Evolutionary conservation across 768 basidiomycete species (phyloP).

Genomic region (Tylopilus balloui): DNA sequence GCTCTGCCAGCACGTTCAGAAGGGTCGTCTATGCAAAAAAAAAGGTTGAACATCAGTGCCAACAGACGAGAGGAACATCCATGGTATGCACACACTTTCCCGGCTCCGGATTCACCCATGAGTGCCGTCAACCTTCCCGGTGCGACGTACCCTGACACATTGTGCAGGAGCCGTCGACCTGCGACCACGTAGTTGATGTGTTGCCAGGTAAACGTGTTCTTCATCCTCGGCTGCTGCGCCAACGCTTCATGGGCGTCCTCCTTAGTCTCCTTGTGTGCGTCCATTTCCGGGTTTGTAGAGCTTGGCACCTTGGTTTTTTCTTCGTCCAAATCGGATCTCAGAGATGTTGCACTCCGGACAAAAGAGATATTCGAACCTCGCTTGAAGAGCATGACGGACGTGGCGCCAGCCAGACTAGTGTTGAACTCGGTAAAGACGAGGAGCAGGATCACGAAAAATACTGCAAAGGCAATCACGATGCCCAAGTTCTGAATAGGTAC

Average conservation of each 20-base stretch:
- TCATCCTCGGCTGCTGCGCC: conserved; percentile 33
- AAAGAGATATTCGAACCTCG: conserved; percentile 41
- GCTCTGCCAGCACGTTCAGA: conserved; percentile 44
- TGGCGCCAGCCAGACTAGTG: conserved; percentile 33
- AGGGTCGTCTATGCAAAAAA: conserved; percentile 39
- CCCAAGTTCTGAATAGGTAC: conserved; percentile 52
- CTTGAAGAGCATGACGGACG: conserved; percentile 59
- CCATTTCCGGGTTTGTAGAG: conserved; percentile 4
- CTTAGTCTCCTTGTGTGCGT: conserved; percentile 5
- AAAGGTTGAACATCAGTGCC: neutral
- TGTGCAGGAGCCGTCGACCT: conserved; percentile 55
- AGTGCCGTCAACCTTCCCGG: conserved; percentile 77
- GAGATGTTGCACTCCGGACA: neutral
- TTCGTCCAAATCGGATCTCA: conserved; percentile 25
- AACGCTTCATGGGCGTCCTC: conserved; percentile 30
- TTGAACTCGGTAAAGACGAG: conserved; percentile 58
- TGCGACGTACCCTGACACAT: conserved; percentile 74
- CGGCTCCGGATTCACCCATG: conserved; percentile 63
- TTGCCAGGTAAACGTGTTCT: conserved; percentile 78
- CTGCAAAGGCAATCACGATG: conserved; percentile 60
- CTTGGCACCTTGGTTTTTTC: conserved; percentile 24
- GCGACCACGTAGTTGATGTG: conserved; percentile 63
- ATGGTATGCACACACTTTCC: too few species aligned
- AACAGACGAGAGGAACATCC: too few species aligned
- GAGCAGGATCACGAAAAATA: conserved; percentile 52